Evolutionary conservation across 1,139 yeast genomes (phyloP).

Genomic region (Suhomyces anneliseae): DNA sequence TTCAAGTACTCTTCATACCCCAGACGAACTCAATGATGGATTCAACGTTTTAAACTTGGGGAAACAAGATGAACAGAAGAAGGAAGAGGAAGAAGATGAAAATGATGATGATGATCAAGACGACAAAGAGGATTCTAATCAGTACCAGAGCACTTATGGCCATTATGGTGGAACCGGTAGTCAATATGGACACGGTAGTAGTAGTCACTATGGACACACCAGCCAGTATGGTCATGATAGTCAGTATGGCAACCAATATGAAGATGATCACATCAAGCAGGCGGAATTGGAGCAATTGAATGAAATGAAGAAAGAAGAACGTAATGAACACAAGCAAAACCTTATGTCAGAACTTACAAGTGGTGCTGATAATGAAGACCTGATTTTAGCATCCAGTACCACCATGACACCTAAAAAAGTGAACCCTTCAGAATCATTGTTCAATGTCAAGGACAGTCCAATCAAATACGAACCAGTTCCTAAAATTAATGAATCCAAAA

Average conservation of each 20-base stretch:
- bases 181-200: slow-evolving; percentile 6
- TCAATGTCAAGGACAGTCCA: slow-evolving; percentile 40
- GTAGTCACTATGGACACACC: neutral
- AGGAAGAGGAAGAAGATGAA: slow-evolving; percentile 20
- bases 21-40: slow-evolving; percentile 25
- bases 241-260: slow-evolving; percentile 15
- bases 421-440: slow-evolving; percentile 29
- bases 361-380: slow-evolving; percentile 28
- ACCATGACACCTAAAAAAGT: slow-evolving; percentile 23
- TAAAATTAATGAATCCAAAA: slow-evolving; percentile 1
- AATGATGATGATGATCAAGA: slow-evolving; percentile 19
- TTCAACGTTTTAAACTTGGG: slow-evolving; percentile 28
- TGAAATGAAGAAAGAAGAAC: slow-evolving; percentile 35
- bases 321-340: slow-evolving; percentile 37
- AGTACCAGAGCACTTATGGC: slow-evolving; percentile 5
- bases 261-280: slow-evolving; percentile 10
- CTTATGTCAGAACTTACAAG: slow-evolving; percentile 38
- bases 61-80: slow-evolving; percentile 16
- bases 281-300: slow-evolving; percentile 34
- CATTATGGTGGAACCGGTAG: neutral
- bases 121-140: slow-evolving; percentile 16
- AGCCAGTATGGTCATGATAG: neutral
- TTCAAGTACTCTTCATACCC: slow-evolving; percentile 7
- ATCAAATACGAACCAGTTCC: slow-evolving; percentile 15
- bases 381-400: slow-evolving; percentile 18